A percentile compares a stretch with the other conserved stretches of the same genome.
Conservation (phyloP, 73 alveolate genomes). For the Stentor coeruleus region DNA sequence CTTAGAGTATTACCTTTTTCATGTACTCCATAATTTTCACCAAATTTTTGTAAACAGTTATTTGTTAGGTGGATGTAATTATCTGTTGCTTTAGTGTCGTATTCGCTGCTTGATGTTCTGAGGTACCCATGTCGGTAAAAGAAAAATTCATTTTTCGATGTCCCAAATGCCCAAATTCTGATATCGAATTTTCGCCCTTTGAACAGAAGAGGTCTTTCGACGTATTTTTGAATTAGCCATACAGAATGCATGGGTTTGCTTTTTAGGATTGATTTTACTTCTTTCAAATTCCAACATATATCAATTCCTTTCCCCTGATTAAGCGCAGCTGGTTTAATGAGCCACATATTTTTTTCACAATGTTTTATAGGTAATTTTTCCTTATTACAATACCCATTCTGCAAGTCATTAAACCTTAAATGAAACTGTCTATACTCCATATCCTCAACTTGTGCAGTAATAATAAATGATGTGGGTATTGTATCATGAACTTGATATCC, state of each 20-base stretch:
- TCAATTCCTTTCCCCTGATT: constrained; percentile 92
- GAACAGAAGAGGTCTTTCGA: constrained; percentile 86
- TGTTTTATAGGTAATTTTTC: constrained; percentile 70
- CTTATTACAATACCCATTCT: constrained; percentile 48
- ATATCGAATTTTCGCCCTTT: constrained; percentile 89
- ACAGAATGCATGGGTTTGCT: constrained; percentile 39
- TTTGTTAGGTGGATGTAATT: constrained; percentile 85
- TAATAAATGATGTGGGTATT: constrained; percentile 57
- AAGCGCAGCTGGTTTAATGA: constrained; percentile 84
- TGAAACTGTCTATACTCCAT: constrained; percentile 32
- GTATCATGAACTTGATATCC: constrained; percentile 56
- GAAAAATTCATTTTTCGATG: constrained; percentile 59
- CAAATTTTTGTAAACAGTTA: constrained; percentile 78
- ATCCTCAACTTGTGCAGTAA: constrained; percentile 47
- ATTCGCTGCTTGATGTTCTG: constrained; percentile 73
- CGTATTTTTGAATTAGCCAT: constrained; percentile 85
- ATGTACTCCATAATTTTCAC: constrained; percentile 70
- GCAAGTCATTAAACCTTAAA: constrained; percentile 44
- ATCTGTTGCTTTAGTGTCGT: constrained; percentile 54
- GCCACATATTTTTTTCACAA: constrained; percentile 86
- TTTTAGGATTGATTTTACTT: constrained; percentile 55
- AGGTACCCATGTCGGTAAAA: constrained; percentile 78
- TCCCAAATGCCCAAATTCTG: constrained; percentile 85
- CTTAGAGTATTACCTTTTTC: constrained; percentile 88
- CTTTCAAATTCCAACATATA: constrained; percentile 74